These are phyloP conservation scores for Lyophyllum atratum DNA, from an alignment of 768 basidiomycete species.

Conservation along the genomic window DNA sequence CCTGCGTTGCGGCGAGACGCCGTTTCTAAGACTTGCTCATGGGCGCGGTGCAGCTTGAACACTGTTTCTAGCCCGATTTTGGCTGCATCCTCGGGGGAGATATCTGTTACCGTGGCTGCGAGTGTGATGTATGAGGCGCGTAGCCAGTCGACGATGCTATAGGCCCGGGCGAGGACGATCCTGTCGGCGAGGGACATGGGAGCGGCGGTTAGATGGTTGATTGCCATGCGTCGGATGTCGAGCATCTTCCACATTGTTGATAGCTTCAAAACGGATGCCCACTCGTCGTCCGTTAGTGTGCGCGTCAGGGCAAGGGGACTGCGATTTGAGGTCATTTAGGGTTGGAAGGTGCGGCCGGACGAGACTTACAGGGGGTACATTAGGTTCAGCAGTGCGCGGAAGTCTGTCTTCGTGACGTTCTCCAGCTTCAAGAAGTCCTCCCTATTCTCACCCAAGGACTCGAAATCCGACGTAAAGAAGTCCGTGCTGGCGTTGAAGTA, in stretches of 20 bases:
- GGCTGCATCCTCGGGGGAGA: conserved; percentile 1
- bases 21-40: not conserved
- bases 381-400: conserved; percentile 12
- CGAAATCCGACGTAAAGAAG: conserved; percentile 1
- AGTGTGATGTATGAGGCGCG: conserved; percentile 6
- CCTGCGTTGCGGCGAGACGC: too few relatives aligned
- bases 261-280: conserved; percentile 14
- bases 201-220: conserved; percentile 6
- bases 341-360: not conserved
- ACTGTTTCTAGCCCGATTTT: conserved; percentile 1
- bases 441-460: not conserved
- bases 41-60: conserved; percentile 8
- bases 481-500: conserved; percentile 8
- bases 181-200: conserved; percentile 4
- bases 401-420: conserved; percentile 9
- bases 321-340: not conserved
- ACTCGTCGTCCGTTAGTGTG: conserved; percentile 9
- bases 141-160: conserved; percentile 8
- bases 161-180: conserved; percentile 6
- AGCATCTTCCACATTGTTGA: conserved; percentile 17
- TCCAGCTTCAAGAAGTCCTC: not conserved
- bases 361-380: conserved; percentile 10
- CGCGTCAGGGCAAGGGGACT: conserved; percentile 3
- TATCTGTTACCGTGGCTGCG: not conserved
- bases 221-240: conserved; percentile 13